Conservation (phyloP, 192 early-diverging fungal species). For the Coemansia javaensis region DNA sequence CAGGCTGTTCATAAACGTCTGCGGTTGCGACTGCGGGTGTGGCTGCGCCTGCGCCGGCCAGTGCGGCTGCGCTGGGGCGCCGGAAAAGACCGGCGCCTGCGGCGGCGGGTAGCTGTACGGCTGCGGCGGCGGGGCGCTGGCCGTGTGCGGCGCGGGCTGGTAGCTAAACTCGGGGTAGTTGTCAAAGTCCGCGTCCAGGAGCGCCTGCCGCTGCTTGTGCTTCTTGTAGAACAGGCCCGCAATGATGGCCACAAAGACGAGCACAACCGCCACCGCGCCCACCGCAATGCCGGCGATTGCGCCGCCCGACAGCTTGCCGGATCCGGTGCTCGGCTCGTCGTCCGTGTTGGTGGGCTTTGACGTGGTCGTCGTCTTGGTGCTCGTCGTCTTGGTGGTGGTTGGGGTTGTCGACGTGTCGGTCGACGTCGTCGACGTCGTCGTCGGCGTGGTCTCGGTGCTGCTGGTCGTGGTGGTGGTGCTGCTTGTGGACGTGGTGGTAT, state of each 20-base stretch:
- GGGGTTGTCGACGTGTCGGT: not conserved
- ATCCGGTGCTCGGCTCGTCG: not conserved
- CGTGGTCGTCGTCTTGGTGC: too few relatives aligned
- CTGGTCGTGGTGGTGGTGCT: not conserved
- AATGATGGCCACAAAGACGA: slow-evolving; percentile 5
- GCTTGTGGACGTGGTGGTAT: not conserved
- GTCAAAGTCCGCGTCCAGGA: slow-evolving; percentile 4
- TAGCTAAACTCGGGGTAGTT: slow-evolving; percentile 10
- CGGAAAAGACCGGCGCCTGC: not conserved
- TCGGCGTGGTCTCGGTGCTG: not conserved
- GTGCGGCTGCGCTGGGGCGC: not conserved
- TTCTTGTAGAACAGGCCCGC: slow-evolving; percentile 4
- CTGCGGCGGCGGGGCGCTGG: not conserved
- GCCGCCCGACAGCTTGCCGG: slow-evolving; percentile 11
- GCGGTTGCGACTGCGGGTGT: slow-evolving; percentile 1
- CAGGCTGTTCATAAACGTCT: slow-evolving; percentile 6
- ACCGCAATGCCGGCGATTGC: slow-evolving; percentile 23
- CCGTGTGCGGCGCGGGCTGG: not conserved
- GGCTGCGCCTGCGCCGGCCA: slow-evolving; percentile 1
- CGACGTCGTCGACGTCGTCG: not conserved
- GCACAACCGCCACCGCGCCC: slow-evolving; percentile 8
- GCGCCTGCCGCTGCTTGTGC: slow-evolving; percentile 1
- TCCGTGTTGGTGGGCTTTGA: too few relatives aligned
- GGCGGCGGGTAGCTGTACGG: not conserved
- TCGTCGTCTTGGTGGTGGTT: too few relatives aligned